These are phyloP conservation scores for Coccomyxa sp. DNA, from an alignment of 139 green algal genomes.

Conservation along the genomic window DNA sequence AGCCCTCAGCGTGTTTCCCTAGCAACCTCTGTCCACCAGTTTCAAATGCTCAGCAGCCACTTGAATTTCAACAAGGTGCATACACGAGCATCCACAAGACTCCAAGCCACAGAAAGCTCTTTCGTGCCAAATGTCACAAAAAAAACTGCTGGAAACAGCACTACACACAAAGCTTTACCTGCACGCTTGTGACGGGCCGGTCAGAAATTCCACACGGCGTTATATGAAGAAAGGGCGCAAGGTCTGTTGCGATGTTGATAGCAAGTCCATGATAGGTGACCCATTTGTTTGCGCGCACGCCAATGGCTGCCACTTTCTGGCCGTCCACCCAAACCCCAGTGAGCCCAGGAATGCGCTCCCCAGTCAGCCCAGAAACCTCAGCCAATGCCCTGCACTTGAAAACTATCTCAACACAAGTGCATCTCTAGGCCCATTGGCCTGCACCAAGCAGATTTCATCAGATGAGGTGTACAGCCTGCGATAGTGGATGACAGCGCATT, in stretches of 20 bases:
- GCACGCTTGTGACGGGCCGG: constrained; percentile 38
- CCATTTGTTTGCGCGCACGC: constrained; percentile 62
- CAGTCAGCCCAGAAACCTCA: constrained; percentile 45
- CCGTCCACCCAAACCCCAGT: constrained; percentile 72
- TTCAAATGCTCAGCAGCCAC: neutral
- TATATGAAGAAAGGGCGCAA: constrained; percentile 59
- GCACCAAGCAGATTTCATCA: neutral
- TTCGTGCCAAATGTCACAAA: neutral
- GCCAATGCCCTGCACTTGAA: constrained; percentile 26
- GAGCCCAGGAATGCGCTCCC: constrained; percentile 49
- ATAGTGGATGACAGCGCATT: too few species aligned
- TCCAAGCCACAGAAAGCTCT: neutral
- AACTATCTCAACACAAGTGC: neutral
- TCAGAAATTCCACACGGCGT: constrained; percentile 72
- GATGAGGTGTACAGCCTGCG: neutral
- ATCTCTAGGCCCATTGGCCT: neutral
- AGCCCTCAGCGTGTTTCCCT: neutral
- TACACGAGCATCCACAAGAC: neutral
- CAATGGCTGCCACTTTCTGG: constrained; percentile 72
- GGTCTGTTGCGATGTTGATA: constrained; percentile 64
- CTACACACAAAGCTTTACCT: constrained; percentile 4
- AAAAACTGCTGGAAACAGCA: neutral
- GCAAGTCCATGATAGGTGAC: constrained; percentile 79
- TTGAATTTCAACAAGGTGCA: neutral
- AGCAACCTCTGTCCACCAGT: neutral